Conservation (phyloP, 2,329 filamentous ascomycete genomes). For the Colletotrichum melonis region DNA sequence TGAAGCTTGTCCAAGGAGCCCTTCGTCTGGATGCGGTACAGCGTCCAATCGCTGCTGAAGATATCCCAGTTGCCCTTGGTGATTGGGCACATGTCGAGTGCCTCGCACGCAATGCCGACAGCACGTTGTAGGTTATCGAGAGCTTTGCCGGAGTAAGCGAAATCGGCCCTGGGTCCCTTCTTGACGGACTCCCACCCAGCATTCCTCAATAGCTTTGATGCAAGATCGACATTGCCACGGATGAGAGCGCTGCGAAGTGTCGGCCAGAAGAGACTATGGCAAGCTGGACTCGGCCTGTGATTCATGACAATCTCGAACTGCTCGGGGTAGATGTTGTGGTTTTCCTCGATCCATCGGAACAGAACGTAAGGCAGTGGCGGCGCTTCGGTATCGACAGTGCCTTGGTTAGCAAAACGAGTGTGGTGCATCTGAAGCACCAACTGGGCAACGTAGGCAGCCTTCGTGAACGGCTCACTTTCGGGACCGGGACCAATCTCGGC, state of each 20-base stretch:
- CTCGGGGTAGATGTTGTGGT: slow-evolving; percentile 78
- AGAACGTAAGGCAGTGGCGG: slow-evolving; percentile 80
- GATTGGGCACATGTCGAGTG: slow-evolving; percentile 80
- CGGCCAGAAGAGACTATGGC: slow-evolving; percentile 86
- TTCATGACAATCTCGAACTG: slow-evolving; percentile 74
- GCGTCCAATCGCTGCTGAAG: slow-evolving; percentile 81
- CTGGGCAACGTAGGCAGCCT: slow-evolving; percentile 82
- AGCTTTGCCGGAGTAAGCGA: slow-evolving; percentile 78
- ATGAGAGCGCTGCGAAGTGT: slow-evolving; percentile 79
- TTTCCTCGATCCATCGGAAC: slow-evolving; percentile 82
- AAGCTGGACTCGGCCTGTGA: slow-evolving; percentile 77
- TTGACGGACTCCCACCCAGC: slow-evolving; percentile 84
- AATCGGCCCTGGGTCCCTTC: slow-evolving; percentile 69
- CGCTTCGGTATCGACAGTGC: slow-evolving; percentile 49
- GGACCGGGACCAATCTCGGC: slow-evolving; percentile 75
- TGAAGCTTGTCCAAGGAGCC: slow-evolving; percentile 77
- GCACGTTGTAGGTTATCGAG: slow-evolving; percentile 83
- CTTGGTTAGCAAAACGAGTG: slow-evolving; percentile 55
- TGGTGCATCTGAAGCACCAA: slow-evolving; percentile 85
- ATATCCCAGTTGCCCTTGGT: slow-evolving; percentile 83
- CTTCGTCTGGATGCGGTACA: slow-evolving; percentile 82
- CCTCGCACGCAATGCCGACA: slow-evolving; percentile 73
- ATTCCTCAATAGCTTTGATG: slow-evolving; percentile 74
- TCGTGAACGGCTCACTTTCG: slow-evolving; percentile 72
- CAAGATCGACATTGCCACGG: slow-evolving; percentile 77